These are phyloP conservation scores for Rosa multiflora DNA, from an alignment of 306 rosid species.

Conservation along the genomic window DNA sequence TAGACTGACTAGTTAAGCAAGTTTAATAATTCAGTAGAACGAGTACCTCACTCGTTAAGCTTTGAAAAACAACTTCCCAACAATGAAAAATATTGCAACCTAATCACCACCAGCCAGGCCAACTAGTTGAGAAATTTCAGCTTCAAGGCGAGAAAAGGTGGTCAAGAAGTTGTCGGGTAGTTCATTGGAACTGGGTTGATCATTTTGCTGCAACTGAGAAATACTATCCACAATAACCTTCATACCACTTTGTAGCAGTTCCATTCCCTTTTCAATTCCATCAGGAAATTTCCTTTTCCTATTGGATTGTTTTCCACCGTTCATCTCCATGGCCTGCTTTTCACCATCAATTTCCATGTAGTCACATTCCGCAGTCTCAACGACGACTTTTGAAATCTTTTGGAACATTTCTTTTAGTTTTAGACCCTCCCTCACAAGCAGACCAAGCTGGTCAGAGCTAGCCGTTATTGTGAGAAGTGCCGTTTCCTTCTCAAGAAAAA, in stretches of 20 bases:
- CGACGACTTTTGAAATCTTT: slow-evolving; percentile 37
- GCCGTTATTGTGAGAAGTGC: slow-evolving; percentile 55
- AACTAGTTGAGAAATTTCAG: slow-evolving; percentile 55
- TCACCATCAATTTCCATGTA: slow-evolving; percentile 45
- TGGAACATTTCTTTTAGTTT: slow-evolving; percentile 55
- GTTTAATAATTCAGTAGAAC: not conserved
- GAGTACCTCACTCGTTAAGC: not conserved
- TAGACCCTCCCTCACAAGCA: slow-evolving; percentile 62
- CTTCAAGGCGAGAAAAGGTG: slow-evolving; percentile 69
- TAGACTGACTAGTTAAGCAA: not conserved
- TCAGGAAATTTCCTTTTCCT: slow-evolving; percentile 80
- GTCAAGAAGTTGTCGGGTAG: slow-evolving; percentile 47
- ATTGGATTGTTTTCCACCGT: slow-evolving; percentile 38
- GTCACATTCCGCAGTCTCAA: slow-evolving; percentile 33
- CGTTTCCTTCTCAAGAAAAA: slow-evolving; percentile 65
- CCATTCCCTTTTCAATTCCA: slow-evolving; percentile 72
- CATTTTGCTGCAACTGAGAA: slow-evolving; percentile 58
- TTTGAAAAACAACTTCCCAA: not conserved
- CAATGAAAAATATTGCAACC: slow-evolving; percentile 7
- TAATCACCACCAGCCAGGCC: slow-evolving; percentile 48
- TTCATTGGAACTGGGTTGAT: slow-evolving; percentile 44
- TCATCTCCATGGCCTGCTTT: slow-evolving; percentile 34
- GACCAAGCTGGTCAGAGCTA: slow-evolving; percentile 60
- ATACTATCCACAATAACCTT: slow-evolving; percentile 67
- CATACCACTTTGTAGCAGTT: slow-evolving; percentile 64